A percentile compares a stretch with the other conserved stretches of the same genome.
phyloP scores from a whole-genome alignment of 768 basidiomycete genomes.

The Saitozyma podzolica region DNA sequence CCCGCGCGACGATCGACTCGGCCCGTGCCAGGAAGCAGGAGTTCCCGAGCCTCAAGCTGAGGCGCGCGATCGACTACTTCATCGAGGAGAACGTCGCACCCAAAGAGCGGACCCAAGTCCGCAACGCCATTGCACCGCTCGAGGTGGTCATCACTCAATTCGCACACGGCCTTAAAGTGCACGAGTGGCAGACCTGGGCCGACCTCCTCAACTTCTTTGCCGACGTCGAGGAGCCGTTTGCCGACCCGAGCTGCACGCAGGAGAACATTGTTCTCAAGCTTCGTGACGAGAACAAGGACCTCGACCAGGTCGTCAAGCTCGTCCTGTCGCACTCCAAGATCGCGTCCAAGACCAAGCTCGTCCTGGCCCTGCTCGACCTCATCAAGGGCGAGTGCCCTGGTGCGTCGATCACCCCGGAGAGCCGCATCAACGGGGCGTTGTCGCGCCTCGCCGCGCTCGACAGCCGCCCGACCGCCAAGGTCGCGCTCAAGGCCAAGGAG shows the following conservation, averaged over 20 bases:
- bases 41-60: conserved; percentile 84
- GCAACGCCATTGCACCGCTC: conserved; percentile 67
- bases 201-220: conserved; percentile 74
- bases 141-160: conserved; percentile 77
- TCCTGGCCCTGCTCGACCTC: conserved; percentile 81
- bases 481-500: conserved; percentile 93
- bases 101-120: conserved; percentile 78
- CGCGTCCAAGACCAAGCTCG: conserved; percentile 83
- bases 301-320: conserved; percentile 79
- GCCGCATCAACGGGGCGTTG: conserved; percentile 71
- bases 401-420: conserved; percentile 69
- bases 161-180: conserved; percentile 75
- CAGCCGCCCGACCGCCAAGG: conserved; percentile 87
- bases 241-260: conserved; percentile 68
- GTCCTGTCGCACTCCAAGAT: conserved; percentile 96
- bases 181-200: conserved; percentile 72
- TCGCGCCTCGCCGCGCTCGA: conserved; percentile 82
- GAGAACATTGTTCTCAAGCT: conserved; percentile 87
- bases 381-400: conserved; percentile 75
- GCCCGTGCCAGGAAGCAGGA: conserved; percentile 73
- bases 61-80: conserved; percentile 82
- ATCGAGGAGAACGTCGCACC: conserved; percentile 75
- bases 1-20: conserved; percentile 74
- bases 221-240: conserved; percentile 86
- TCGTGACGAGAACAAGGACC: conserved; percentile 87